phyloP scores from a whole-genome alignment of 495 filamentous ascomycete genomes.

The Xylaria nigripes region DNA sequence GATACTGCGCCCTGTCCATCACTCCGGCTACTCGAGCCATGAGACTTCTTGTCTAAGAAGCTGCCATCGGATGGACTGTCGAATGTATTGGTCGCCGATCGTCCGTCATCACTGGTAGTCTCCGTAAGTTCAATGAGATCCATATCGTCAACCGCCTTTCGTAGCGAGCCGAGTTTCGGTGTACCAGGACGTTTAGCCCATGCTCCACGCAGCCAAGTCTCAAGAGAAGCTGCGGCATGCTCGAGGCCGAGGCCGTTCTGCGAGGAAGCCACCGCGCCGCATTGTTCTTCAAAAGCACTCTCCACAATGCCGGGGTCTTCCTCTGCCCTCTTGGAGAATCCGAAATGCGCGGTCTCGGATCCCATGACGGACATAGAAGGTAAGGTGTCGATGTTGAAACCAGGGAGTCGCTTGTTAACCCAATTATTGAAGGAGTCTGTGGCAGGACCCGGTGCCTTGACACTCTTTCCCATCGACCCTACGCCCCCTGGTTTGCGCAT shows the following conservation, averaged over 20 bases:
- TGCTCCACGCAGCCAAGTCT: constrained; percentile 80
- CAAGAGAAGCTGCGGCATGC: constrained; percentile 74
- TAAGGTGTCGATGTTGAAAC: constrained; percentile 51
- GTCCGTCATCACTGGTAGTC: constrained; percentile 44
- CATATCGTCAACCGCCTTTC: constrained; percentile 28
- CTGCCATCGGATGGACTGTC: background rate
- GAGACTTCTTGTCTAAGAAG: constrained; percentile 11
- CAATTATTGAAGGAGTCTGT: constrained; percentile 72
- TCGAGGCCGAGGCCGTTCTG: constrained; percentile 50
- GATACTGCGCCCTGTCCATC: constrained; percentile 16
- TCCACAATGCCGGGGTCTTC: constrained; percentile 38
- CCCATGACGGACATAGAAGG: constrained; percentile 48
- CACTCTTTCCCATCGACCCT: constrained; percentile 62
- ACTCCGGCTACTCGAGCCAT: constrained; percentile 27
- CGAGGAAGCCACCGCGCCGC: constrained; percentile 26
- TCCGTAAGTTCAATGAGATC: constrained; percentile 86
- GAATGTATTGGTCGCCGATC: constrained; percentile 10
- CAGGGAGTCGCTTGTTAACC: constrained; percentile 67
- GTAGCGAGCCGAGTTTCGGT: constrained; percentile 35
- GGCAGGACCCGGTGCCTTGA: constrained; percentile 67
- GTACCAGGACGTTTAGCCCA: constrained; percentile 52
- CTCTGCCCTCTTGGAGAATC: constrained; percentile 32
- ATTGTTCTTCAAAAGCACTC: constrained; percentile 38
- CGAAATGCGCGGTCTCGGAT: constrained; percentile 41
- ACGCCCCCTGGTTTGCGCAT: constrained; percentile 77